A percentile compares a stretch with the other conserved stretches of the same genome.
phyloP scores from a whole-genome alignment of 2,329 filamentous ascomycete species.

The Colletotrichum phormii region DNA sequence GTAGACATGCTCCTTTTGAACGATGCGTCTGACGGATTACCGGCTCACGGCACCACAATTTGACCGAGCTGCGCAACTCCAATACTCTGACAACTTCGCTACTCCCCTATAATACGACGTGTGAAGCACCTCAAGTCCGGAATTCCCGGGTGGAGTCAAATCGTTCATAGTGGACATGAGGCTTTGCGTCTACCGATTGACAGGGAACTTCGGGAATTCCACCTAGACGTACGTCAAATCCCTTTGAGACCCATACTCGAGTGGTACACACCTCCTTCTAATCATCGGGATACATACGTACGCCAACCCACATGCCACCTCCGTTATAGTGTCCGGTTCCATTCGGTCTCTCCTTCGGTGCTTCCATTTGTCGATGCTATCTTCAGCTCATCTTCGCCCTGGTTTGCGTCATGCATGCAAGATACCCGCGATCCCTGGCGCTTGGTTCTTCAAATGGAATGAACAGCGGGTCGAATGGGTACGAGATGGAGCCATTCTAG shows the following conservation, averaged over 20 bases:
- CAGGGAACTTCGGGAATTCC: conserved; percentile 14
- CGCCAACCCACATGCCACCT: conserved; percentile 4
- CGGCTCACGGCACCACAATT: neutral
- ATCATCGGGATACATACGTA: conserved; percentile 3
- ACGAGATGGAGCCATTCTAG: conserved; percentile 9
- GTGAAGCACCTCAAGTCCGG: neutral
- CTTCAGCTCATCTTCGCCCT: conserved; percentile 21
- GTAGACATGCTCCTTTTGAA: neutral
- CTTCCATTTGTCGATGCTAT: conserved; percentile 7
- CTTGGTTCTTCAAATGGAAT: conserved; percentile 9
- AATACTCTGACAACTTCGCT: neutral
- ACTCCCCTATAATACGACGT: neutral
- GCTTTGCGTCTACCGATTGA: neutral
- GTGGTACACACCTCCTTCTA: conserved; percentile 11
- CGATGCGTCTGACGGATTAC: neutral
- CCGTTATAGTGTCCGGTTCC: conserved; percentile 1
- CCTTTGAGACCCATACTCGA: neutral
- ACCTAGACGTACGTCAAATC: conserved; percentile 6
- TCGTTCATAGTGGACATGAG: neutral
- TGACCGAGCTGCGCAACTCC: neutral
- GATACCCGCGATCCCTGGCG: conserved; percentile 23
- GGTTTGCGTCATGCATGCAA: conserved; percentile 12
- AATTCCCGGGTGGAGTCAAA: conserved; percentile 1
- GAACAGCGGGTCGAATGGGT: conserved; percentile 19
- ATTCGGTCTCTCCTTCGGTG: conserved; percentile 13